Evolutionary conservation across 2,329 filamentous ascomycete genomes (phyloP).

Genomic region (Neopestalotiopsis sp.): DNA sequence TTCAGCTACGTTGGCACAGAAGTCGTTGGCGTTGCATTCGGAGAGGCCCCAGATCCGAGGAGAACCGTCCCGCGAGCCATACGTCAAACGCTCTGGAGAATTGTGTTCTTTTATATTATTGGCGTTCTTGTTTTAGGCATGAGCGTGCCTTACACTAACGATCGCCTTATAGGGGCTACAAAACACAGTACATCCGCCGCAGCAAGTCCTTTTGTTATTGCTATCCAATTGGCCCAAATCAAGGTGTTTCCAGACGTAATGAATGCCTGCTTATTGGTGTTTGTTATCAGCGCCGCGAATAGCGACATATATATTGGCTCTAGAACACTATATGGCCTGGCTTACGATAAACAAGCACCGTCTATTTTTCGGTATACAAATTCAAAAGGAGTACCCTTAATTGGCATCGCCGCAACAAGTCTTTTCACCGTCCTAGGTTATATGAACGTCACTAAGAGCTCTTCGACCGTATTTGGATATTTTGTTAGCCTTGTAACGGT

Average conservation of each 20-base stretch:
- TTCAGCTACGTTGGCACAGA: constrained; percentile 66
- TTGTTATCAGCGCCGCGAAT: constrained; percentile 63
- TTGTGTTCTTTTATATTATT: constrained; percentile 68
- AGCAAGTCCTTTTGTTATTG: constrained; percentile 57
- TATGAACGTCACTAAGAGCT: constrained; percentile 36
- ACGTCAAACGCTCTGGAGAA: constrained; percentile 69
- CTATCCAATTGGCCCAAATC: constrained; percentile 59
- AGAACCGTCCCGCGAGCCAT: constrained; percentile 71
- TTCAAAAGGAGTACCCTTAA: constrained; percentile 65
- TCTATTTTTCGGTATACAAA: constrained; percentile 53
- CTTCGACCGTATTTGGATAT: constrained; percentile 18
- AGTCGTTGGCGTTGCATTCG: constrained; percentile 58
- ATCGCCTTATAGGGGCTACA: constrained; percentile 26
- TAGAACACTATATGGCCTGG: constrained; percentile 60
- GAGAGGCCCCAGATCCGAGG: constrained; percentile 64
- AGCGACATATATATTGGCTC: constrained; percentile 63
- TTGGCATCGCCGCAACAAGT: constrained; percentile 60
- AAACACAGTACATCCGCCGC: constrained; percentile 40
- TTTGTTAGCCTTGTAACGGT: constrained; percentile 23
- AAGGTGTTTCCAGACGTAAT: constrained; percentile 58
- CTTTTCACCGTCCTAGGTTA: constrained; percentile 65
- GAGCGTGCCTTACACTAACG: constrained; percentile 64
- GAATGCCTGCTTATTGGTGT: constrained; percentile 62
- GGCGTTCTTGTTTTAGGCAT: constrained; percentile 67
- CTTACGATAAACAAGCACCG: constrained; percentile 57